Evolutionary conservation across 2,329 filamentous ascomycete species (phyloP).

Genomic region (Diaporthe helianthi): DNA sequence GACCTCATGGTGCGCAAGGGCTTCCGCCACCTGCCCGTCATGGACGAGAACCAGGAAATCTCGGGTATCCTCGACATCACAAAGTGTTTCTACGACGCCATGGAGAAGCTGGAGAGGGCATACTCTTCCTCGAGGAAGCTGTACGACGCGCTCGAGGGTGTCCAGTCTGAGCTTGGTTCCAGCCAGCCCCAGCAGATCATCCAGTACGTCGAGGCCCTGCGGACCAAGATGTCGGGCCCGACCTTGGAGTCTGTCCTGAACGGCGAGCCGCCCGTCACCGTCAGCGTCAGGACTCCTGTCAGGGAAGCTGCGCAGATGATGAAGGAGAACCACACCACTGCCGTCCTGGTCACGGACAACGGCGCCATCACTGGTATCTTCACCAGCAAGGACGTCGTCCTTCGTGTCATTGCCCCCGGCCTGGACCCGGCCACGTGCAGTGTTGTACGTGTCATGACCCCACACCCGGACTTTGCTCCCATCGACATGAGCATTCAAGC

Average conservation of each 20-base stretch:
- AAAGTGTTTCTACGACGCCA: conserved; percentile 99
- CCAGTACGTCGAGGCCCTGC: conserved; percentile 95
- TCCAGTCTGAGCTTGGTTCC: conserved; percentile 94
- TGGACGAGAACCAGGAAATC: conserved; percentile 99
- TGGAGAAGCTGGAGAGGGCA: conserved; percentile 98
- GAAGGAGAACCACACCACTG: conserved; percentile 99
- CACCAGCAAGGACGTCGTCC: conserved; percentile 98
- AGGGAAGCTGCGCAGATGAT: conserved; percentile 94
- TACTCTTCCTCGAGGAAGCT: conserved; percentile 98
- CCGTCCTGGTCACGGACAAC: conserved; percentile 94
- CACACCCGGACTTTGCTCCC: conserved; percentile 97
- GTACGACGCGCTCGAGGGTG: conserved; percentile 96
- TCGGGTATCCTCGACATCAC: conserved; percentile 98
- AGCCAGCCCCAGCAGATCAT: conserved; percentile 99
- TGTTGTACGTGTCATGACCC: conserved; percentile 98
- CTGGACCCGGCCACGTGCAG: conserved; percentile 94
- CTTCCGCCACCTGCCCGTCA: conserved; percentile 95
- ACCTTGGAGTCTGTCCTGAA: conserved; percentile 94
- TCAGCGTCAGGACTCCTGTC: conserved; percentile 94
- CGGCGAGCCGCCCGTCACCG: conserved; percentile 89
- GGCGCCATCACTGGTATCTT: conserved; percentile 98
- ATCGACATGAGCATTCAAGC: conserved; percentile 99
- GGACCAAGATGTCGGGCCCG: conserved; percentile 96
- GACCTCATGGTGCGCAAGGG: conserved; percentile 99
- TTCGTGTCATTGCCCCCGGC: conserved; percentile 96